These are phyloP conservation scores for Phlyctochytrium arcticum DNA, from an alignment of 192 early-diverging fungal genomes.

Conservation along the genomic window DNA sequence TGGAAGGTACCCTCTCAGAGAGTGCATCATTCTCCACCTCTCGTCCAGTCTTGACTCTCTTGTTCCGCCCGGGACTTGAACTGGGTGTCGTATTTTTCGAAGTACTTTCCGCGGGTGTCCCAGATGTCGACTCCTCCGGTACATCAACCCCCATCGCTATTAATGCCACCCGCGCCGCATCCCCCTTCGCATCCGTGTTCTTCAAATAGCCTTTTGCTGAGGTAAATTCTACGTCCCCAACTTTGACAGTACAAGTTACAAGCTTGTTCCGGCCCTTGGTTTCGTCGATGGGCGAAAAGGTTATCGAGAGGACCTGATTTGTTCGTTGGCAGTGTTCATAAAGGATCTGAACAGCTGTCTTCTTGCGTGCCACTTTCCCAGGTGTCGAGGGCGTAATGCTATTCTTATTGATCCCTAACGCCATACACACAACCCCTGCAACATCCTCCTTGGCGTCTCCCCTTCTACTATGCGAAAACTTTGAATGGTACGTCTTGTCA, in stretches of 20 bases:
- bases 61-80: too few relatives aligned
- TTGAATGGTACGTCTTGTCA: not conserved
- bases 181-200: slow-evolving; percentile 9
- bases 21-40: too few relatives aligned
- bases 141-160: too few relatives aligned
- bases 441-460: slow-evolving; percentile 14
- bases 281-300: not conserved
- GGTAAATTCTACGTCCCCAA: not conserved
- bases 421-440: slow-evolving; percentile 3
- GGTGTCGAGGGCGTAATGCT: too few relatives aligned
- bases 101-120: too few relatives aligned
- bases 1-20: too few relatives aligned
- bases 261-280: not conserved
- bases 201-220: not conserved
- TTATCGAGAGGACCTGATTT: not conserved
- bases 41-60: too few relatives aligned
- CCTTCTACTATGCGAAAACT: not conserved
- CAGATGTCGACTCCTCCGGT: too few relatives aligned
- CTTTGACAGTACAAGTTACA: not conserved
- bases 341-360: not conserved
- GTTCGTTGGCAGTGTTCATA: slow-evolving; percentile 8
- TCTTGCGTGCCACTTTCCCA: not conserved
- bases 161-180: not conserved
- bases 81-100: too few relatives aligned
- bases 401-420: not conserved